Evolutionary conservation across 176 grass and related monocot genomes (phyloP).

Genomic region (Thalia dealbata): DNA sequence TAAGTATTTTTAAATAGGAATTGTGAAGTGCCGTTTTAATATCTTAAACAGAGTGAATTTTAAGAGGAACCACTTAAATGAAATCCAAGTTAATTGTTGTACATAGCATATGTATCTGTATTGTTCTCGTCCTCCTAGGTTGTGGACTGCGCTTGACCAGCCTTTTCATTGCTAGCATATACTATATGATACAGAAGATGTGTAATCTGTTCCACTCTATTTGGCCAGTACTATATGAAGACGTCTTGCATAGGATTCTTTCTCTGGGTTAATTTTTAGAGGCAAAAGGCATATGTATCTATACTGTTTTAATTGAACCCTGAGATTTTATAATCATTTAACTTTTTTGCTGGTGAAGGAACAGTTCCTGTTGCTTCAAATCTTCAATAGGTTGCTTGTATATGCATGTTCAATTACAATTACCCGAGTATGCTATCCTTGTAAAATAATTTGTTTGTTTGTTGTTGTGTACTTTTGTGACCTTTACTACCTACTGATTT

Average conservation of each 20-base stretch:
- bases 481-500: background rate
- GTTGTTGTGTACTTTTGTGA: background rate
- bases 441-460: background rate
- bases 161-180: background rate
- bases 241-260: background rate
- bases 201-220: background rate
- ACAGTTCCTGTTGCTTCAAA: background rate
- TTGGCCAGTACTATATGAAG: background rate
- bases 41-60: background rate
- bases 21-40: background rate
- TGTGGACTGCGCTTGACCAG: background rate
- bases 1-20: background rate
- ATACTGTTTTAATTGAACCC: background rate
- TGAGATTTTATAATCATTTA: background rate
- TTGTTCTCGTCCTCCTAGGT: background rate
- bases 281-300: background rate
- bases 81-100: background rate
- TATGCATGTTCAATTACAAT: background rate
- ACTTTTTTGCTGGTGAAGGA: background rate
- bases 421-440: too few relatives aligned
- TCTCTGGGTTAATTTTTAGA: background rate
- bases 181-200: background rate
- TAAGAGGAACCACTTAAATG: background rate
- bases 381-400: background rate
- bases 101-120: too few relatives aligned